A percentile compares a stretch with the other conserved stretches of the same genome.
Conservation (phyloP, 2,329 filamentous ascomycete genomes). For the Exserohilum turcica region DNA sequence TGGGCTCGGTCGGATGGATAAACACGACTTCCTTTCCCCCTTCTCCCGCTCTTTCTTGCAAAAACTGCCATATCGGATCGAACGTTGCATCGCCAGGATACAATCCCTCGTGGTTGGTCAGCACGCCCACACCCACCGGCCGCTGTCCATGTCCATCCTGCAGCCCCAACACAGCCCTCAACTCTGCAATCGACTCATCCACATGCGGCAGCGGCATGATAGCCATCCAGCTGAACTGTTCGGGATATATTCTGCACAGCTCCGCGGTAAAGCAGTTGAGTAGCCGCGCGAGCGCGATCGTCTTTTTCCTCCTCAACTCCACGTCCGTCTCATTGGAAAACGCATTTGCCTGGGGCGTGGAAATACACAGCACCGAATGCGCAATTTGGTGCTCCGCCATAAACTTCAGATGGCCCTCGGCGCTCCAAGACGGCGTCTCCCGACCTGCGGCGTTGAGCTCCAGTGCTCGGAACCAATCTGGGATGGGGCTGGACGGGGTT, state of each 20-base stretch:
- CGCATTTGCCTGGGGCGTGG: constrained; percentile 45
- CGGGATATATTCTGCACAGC: constrained; percentile 31
- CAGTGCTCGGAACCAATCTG: constrained; percentile 41
- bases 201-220: constrained; percentile 40
- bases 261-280: constrained; percentile 42
- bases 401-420: constrained; percentile 37
- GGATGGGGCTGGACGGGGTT: constrained; percentile 28
- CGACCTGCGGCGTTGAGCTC: constrained; percentile 42
- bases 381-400: constrained; percentile 38
- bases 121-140: constrained; percentile 38
- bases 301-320: constrained; percentile 24
- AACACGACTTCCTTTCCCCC: constrained; percentile 39
- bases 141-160: constrained; percentile 24
- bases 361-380: constrained; percentile 39
- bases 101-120: constrained; percentile 43
- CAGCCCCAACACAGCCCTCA: constrained; percentile 31
- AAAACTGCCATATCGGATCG: constrained; percentile 32
- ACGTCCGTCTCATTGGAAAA: constrained; percentile 26
- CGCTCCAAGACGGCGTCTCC: constrained; percentile 40
- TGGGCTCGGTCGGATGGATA: constrained; percentile 45
- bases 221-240: constrained; percentile 37
- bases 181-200: constrained; percentile 35
- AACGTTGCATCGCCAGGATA: constrained; percentile 41
- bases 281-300: constrained; percentile 41
- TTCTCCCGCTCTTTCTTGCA: constrained; percentile 25